Conservation (phyloP, 768 basidiomycete species). For the Pleurotus pulmonarius region DNA sequence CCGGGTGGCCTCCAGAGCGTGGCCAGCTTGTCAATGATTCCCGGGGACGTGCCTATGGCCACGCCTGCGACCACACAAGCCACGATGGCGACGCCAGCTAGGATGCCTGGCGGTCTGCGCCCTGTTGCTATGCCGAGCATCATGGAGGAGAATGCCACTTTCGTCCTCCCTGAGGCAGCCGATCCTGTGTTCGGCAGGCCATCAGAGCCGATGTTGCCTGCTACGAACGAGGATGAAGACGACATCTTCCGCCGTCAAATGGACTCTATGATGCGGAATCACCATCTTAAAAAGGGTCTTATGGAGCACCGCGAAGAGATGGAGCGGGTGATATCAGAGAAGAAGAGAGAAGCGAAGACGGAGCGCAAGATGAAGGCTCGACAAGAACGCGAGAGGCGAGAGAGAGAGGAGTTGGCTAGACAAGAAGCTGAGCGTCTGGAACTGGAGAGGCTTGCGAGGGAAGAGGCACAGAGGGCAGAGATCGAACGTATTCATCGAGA, state of each 20-base stretch:
- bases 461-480: neutral
- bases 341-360: neutral
- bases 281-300: neutral
- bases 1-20: neutral
- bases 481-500: neutral
- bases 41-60: neutral
- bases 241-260: slow-evolving; percentile 1
- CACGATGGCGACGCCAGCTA: neutral
- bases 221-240: slow-evolving; percentile 2
- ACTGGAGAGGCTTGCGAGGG: neutral
- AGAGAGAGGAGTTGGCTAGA: neutral
- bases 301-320: neutral
- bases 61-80: neutral
- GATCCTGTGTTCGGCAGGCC: neutral
- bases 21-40: neutral
- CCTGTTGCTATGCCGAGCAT: neutral
- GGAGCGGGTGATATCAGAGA: neutral
- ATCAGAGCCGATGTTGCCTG: neutral
- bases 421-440: neutral
- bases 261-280: neutral
- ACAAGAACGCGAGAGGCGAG: neutral
- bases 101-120: slow-evolving; percentile 2
- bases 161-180: neutral
- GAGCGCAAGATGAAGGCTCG: neutral
- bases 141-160: neutral